Evolutionary conservation across 2,329 filamentous ascomycete species (phyloP).

Genomic region (Fusarium lateritium): DNA sequence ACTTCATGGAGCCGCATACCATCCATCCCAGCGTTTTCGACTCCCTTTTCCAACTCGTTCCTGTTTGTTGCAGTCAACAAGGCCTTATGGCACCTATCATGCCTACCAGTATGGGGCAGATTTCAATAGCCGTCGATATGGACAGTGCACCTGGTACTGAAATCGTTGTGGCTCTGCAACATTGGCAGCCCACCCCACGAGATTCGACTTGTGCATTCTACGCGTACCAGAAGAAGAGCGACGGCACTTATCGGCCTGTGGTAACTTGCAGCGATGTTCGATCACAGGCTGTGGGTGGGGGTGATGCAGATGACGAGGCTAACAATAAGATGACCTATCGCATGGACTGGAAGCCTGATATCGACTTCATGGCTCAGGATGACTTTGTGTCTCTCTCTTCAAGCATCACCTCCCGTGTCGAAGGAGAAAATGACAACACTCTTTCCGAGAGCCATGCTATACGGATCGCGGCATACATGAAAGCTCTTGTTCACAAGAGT

Average conservation of each 20-base stretch:
- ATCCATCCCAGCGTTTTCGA: constrained; percentile 24
- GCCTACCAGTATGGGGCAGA: constrained; percentile 2
- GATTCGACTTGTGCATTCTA: constrained; percentile 4
- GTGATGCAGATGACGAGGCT: neutral
- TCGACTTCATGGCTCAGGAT: constrained; percentile 1
- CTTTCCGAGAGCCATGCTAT: neutral
- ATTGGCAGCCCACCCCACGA: constrained; percentile 7
- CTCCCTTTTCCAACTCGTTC: constrained; percentile 12
- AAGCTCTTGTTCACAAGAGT: constrained; percentile 5
- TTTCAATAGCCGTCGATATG: constrained; percentile 10
- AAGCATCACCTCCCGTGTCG: neutral
- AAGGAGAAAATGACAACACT: neutral
- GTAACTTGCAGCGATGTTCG: neutral
- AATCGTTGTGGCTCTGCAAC: constrained; percentile 1
- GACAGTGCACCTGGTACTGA: neutral
- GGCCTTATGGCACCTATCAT: constrained; percentile 1
- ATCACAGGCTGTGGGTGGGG: neutral
- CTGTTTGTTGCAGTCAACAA: constrained; percentile 2
- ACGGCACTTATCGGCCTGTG: neutral
- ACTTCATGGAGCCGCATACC: constrained; percentile 16
- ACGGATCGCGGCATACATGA: neutral
- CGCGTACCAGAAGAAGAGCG: constrained; percentile 5
- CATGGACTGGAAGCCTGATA: constrained; percentile 6
- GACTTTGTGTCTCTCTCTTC: neutral
- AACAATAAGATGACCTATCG: constrained; percentile 8